Conservation (phyloP, 306 rosid genomes). For the Benincasa hispida region DNA sequence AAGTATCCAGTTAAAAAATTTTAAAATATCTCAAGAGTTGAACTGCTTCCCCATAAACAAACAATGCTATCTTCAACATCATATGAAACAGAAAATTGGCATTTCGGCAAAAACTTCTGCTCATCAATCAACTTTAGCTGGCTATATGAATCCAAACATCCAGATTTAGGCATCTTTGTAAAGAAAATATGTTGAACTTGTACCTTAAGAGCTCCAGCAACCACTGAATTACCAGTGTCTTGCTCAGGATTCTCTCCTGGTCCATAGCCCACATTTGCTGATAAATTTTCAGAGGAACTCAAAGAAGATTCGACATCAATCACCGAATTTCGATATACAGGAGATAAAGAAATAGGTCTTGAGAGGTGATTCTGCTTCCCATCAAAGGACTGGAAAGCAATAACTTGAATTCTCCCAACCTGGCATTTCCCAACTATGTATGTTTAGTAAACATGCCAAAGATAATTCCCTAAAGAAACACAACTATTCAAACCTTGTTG, state of each 20-base stretch:
- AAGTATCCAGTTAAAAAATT: neutral
- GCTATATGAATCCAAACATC: neutral
- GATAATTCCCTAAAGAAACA: neutral
- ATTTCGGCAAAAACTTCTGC: conserved; percentile 4
- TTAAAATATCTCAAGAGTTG: neutral
- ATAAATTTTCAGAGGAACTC: conserved; percentile 58
- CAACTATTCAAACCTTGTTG: conserved; percentile 54
- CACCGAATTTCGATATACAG: conserved; percentile 49
- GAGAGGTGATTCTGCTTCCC: conserved; percentile 59
- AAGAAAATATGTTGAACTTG: neutral
- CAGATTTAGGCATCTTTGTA: neutral
- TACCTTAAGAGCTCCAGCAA: conserved; percentile 55
- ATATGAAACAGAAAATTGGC: neutral
- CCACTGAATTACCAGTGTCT: conserved; percentile 75
- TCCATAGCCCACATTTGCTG: conserved; percentile 28
- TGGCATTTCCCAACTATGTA: conserved; percentile 20
- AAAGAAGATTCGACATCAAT: conserved; percentile 85
- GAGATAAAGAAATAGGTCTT: conserved; percentile 54
- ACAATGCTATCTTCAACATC: neutral
- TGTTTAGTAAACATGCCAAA: conserved; percentile 7
- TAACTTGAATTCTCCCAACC: conserved; percentile 97
- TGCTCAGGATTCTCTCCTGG: conserved; percentile 43
- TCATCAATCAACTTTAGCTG: conserved; percentile 4
- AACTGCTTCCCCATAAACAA: neutral
- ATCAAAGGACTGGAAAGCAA: conserved; percentile 94